Base-by-base conservation (phyloP, 1,284 basidiomycete species). In the Fomes fomentarius region DNA sequence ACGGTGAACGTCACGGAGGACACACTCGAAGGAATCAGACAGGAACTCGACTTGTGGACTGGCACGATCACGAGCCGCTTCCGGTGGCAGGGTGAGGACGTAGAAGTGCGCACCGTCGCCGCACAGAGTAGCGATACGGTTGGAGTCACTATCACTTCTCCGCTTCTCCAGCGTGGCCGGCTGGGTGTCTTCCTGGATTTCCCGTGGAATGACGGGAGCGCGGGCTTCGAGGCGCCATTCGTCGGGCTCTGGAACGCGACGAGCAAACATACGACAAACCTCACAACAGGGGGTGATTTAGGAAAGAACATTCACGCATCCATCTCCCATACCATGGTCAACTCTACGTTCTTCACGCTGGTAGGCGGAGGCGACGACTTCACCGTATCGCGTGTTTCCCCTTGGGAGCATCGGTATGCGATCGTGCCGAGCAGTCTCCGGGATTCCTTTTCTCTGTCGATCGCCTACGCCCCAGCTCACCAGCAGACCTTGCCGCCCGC, bases 171-270 rank as follows among this genome's bases (percentile, higher is more conserved):
- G 21, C 54, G 64, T 17, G 74, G 75, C 5, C 67, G 67, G 44
- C 66, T 83, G 5, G 79, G 76, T 0, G 19, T 83, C 0, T 84
- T 82, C 66, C 57, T 85, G 14, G 82, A 85, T 63, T 84, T 82
- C 62, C 82, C 82, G 9, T 85, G 82, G 81, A 80, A 79, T 63
- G 82, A 83, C 57, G 83, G 83, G 3, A 69, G 64, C 37, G 52
- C 67, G 17, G 83, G 84, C 61, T 85, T 84, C 65, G 74, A 74
- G 22, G 82, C 79, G 5, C 83, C 82, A 0, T 83, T 83, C 59
- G 83, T 85, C 0, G 83, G 82, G 1, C 65, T 66, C n/a, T 84
- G 70, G 69, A 76, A 79, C 57, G 70, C 70, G 43, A 75, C 78
- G 1, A 61, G 68, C 14, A 78, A 76, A 42, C 82, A 84, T 57